Evolutionary conservation across 306 rosid genomes (phyloP), one percentile per base, ranked within the genome.

Genomic region (Prunus kanzakura): DNA sequence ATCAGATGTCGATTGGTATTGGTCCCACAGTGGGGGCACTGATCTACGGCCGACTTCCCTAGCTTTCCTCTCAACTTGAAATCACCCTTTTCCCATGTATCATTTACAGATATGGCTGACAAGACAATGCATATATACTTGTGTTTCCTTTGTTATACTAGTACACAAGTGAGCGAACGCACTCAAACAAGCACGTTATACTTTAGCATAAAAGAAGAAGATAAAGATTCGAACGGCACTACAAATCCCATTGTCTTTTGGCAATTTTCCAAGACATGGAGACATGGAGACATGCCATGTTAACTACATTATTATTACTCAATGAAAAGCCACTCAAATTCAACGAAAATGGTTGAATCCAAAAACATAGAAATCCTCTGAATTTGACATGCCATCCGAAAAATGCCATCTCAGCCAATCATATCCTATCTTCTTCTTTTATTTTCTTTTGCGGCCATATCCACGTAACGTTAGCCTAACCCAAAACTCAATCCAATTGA

Each of bases 211-310:
- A 32, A 30, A 52, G 41, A 4, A 49, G 20, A 1, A 54, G 66
- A 0, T 49, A 66, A 19, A 68, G 45, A 68, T 7, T 76, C 61
- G 2, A 16, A 27, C 13, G 15, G 23, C 73, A 67, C 32, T 0
- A 19, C 43, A 13, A n/a, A 47, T n/a, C 22, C n/a, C 45, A 9
- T 1, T 25, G 43, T 45, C 82, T 85, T 45, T 85, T 85, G 90
- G 76, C 76, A 61, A 73, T 52, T 77, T 69, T 70, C 72, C 64
- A 10, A 72, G 64, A 77, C 55, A 38, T 55, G 70, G 73, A 74
- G 81, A 85, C 91, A 72, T 51, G 72, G 73, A 74, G 81, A 85
- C 91, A 72, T 51, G 72, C 80, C 89, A 85, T 54, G 89, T 85
- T 88, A 79, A 83, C 45, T 62, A 69, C 70, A 57, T 62, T 75